A percentile compares a stretch with the other conserved stretches of the same genome.
phyloP scores from a whole-genome alignment of 2,329 filamentous ascomycete species.

The Colletotrichum melonis region DNA sequence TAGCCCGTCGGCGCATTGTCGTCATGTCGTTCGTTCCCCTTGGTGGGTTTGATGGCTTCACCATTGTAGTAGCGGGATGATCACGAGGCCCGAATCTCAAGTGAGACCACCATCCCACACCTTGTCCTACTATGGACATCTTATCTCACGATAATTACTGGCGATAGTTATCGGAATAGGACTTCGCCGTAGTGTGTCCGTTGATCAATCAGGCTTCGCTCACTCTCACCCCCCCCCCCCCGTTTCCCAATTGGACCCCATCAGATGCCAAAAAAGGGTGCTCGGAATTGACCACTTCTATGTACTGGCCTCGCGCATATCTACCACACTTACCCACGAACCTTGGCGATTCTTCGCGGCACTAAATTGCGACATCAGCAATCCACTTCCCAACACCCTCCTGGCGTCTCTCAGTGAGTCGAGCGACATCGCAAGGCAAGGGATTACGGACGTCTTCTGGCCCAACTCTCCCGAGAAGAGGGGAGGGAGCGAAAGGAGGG shows the following conservation, averaged over 20 bases:
- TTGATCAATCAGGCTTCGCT: neutral
- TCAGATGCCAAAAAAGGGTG: neutral
- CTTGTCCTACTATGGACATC: neutral
- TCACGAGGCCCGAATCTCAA: conserved; percentile 7
- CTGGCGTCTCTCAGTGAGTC: neutral
- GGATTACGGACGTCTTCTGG: neutral
- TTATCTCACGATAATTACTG: neutral
- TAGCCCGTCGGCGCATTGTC: neutral
- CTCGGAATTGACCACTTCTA: neutral
- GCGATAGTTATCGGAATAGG: neutral
- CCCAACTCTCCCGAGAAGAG: neutral
- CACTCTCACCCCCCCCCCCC: neutral
- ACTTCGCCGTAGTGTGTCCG: neutral
- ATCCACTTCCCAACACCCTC: neutral
- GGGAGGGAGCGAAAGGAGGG: neutral
- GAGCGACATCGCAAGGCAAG: neutral
- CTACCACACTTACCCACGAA: neutral
- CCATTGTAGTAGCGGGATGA: conserved; percentile 3
- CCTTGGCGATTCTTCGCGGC: neutral
- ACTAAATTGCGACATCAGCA: neutral
- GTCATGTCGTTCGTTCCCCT: conserved; percentile 3
- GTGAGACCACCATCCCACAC: conserved; percentile 5
- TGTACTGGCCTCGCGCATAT: neutral
- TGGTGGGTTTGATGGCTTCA: neutral
- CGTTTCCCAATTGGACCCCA: neutral